phyloP scores from a whole-genome alignment of 805 yeast species.

The Wickerhamomyces sydowiorum region DNA sequence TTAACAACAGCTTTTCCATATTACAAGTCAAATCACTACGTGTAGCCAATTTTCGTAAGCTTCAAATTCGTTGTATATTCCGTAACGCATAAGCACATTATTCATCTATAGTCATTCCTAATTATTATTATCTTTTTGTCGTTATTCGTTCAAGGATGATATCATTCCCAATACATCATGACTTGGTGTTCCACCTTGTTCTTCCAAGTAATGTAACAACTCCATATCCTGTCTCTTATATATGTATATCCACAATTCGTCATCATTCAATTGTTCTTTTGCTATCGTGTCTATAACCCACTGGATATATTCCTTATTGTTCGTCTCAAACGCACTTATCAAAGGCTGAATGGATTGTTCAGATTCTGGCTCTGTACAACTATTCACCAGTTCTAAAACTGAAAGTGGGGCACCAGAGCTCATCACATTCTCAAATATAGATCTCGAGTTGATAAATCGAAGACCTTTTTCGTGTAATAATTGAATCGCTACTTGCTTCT shows the following conservation, averaged over 20 bases:
- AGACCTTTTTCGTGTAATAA: conserved; percentile 6
- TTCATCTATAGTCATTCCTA: not conserved
- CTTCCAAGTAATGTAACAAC: conserved; percentile 10
- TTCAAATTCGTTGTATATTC: not conserved
- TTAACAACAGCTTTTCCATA: no score
- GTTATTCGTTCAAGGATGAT: not conserved
- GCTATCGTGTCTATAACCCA: conserved; percentile 14
- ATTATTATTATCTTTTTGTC: not conserved
- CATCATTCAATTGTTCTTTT: conserved; percentile 7
- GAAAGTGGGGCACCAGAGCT: not conserved
- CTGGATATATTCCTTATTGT: conserved; percentile 6
- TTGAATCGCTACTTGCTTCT: conserved; percentile 3
- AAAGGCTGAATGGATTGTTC: conserved; percentile 9
- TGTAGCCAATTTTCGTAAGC: no score
- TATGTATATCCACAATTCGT: conserved; percentile 16
- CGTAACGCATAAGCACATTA: not conserved
- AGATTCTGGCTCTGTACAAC: conserved; percentile 4
- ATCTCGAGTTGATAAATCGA: conserved; percentile 6
- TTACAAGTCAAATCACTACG: no score
- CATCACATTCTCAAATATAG: conserved; percentile 6
- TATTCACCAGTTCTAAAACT: conserved; percentile 2
- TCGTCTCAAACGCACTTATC: conserved; percentile 10
- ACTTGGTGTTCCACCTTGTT: conserved; percentile 18
- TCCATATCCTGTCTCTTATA: conserved; percentile 1
- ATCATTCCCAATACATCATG: conserved; percentile 9